These are phyloP conservation scores for Hypholoma fasciculare DNA, from an alignment of 768 basidiomycete genomes.

Conservation along the genomic window DNA sequence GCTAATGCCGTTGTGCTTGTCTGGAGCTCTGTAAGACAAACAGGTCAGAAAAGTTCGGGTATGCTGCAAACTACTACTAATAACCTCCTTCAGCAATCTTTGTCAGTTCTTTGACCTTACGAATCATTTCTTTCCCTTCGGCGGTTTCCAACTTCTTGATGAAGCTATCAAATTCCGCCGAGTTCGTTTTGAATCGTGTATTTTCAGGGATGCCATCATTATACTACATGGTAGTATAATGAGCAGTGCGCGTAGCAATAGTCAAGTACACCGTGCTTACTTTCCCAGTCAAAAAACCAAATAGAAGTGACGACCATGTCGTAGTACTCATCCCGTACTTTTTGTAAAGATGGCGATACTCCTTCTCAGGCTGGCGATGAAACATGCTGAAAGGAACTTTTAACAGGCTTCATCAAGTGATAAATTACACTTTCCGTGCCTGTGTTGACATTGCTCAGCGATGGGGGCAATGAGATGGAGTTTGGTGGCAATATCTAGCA, in stretches of 20 bases:
- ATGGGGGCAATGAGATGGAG: conserved; percentile 68
- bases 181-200: conserved; percentile 64
- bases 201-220: conserved; percentile 74
- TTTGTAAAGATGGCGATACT: conserved; percentile 66
- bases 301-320: conserved; percentile 70
- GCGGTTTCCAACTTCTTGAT: conserved; percentile 52
- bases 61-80: neutral
- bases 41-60: neutral
- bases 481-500: conserved; percentile 61
- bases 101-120: conserved; percentile 69
- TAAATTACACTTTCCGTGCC: conserved; percentile 24
- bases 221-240: conserved; percentile 38
- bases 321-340: conserved; percentile 71
- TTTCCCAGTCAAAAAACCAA: conserved; percentile 78
- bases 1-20: conserved; percentile 62
- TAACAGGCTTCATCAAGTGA: neutral
- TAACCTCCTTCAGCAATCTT: conserved; percentile 58
- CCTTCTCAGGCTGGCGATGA: conserved; percentile 78
- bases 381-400: conserved; percentile 52
- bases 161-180: conserved; percentile 51
- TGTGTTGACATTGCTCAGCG: conserved; percentile 74
- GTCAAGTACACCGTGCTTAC: conserved; percentile 25
- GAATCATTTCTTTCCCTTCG: conserved; percentile 64
- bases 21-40: conserved; percentile 30
- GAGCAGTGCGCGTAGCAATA: neutral